These are phyloP conservation scores for Psophocarpus tetragonolobus DNA, from an alignment of 306 rosid species.

Conservation along the genomic window DNA sequence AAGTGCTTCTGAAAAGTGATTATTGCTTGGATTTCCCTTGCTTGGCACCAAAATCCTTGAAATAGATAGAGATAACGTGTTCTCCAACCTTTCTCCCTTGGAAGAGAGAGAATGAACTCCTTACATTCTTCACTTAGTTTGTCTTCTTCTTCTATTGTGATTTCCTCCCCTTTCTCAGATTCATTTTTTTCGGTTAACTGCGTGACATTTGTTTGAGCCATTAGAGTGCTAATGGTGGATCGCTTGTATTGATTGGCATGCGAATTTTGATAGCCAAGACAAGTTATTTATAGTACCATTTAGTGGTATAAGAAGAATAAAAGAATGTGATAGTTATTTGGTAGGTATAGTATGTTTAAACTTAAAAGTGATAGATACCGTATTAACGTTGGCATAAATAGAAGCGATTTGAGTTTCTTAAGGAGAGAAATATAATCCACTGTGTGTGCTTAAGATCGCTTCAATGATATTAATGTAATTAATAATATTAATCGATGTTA, in stretches of 20 bases:
- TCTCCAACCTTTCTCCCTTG: neutral
- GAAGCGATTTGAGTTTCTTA: too few species aligned
- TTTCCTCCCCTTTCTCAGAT: neutral
- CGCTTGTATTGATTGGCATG: neutral
- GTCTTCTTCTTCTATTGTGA: neutral
- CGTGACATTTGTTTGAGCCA: neutral
- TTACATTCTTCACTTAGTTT: neutral
- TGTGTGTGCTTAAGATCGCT: too few species aligned
- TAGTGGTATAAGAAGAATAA: neutral
- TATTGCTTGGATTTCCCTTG: neutral
- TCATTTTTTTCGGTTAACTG: neutral
- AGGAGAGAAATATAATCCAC: too few species aligned
- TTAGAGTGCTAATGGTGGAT: neutral
- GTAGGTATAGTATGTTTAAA: too few species aligned
- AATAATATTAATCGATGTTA: too few species aligned
- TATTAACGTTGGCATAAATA: too few species aligned
- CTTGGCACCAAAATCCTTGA: neutral
- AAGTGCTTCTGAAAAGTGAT: neutral
- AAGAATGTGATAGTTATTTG: neutral
- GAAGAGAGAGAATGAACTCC: neutral
- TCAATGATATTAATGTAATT: too few species aligned
- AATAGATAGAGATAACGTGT: neutral
- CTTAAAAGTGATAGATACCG: too few species aligned
- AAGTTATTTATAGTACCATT: neutral
- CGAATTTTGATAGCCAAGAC: neutral